phyloP scores from a whole-genome alignment of 352 stramenopile genomes.

The Phytophthora litchii region DNA sequence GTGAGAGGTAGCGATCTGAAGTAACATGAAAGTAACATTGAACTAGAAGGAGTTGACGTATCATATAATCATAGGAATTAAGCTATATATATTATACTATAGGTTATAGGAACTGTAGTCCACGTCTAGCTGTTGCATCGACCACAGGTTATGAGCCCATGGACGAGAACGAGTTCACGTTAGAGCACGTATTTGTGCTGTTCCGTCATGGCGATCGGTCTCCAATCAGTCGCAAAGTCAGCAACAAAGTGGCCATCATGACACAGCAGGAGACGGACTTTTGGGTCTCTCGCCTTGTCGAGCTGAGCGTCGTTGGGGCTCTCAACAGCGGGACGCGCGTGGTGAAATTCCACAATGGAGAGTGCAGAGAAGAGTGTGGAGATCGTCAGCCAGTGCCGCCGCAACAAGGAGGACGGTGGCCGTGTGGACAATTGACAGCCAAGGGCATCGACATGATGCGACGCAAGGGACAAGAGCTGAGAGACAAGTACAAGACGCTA shows the following conservation, averaged over 20 bases:
- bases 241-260: slow-evolving; percentile 58
- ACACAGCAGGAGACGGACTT: slow-evolving; percentile 53
- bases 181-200: slow-evolving; percentile 72
- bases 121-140: slow-evolving; percentile 11
- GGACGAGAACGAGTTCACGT: slow-evolving; percentile 34
- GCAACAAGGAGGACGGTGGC: slow-evolving; percentile 67
- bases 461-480: slow-evolving; percentile 50
- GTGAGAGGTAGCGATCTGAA: background rate
- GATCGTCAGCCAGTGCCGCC: slow-evolving; percentile 31
- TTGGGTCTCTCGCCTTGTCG: slow-evolving; percentile 60
- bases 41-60: slow-evolving; percentile 23
- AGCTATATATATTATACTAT: too few relatives aligned
- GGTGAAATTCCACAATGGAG: slow-evolving; percentile 26
- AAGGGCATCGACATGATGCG: slow-evolving; percentile 75
- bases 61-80: too few relatives aligned
- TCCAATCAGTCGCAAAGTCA: slow-evolving; percentile 67
- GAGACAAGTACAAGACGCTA: slow-evolving; percentile 47
- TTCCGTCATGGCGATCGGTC: slow-evolving; percentile 83
- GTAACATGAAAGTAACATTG: slow-evolving; percentile 1
- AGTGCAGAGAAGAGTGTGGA: slow-evolving; percentile 5
- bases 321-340: slow-evolving; percentile 59
- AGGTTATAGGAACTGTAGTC: too few relatives aligned
- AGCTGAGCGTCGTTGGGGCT: slow-evolving; percentile 44
- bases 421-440: slow-evolving; percentile 72
- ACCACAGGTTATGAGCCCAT: background rate